A percentile compares a stretch with the other conserved stretches of the same genome.
These are phyloP conservation scores for Phytophthora sp. DNA, from an alignment of 352 stramenopile species.

Conservation along the genomic window DNA sequence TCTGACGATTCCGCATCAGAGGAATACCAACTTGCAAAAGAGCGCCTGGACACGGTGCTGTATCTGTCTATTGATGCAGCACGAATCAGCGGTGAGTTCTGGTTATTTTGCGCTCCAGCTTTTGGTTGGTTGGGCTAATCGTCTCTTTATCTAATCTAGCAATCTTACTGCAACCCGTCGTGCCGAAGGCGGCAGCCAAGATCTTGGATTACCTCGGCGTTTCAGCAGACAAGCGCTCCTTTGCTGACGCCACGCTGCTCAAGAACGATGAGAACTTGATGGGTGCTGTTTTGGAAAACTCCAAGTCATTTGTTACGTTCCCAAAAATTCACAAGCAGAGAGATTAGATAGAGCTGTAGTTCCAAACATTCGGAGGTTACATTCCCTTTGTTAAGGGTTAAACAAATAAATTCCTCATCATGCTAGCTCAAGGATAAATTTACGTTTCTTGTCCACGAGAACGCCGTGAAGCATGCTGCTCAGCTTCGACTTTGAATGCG, in stretches of 20 bases:
- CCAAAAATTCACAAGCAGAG: slow-evolving; percentile 51
- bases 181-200: slow-evolving; percentile 58
- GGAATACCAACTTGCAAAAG: slow-evolving; percentile 38
- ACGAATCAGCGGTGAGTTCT: slow-evolving; percentile 70
- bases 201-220: slow-evolving; percentile 80
- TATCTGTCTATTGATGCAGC: slow-evolving; percentile 79
- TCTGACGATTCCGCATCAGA: slow-evolving; percentile 31
- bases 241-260: slow-evolving; percentile 62
- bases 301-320: slow-evolving; percentile 76
- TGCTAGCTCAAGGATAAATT: too few relatives aligned
- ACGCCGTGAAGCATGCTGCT: too few relatives aligned
- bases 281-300: slow-evolving; percentile 47
- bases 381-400: too few relatives aligned
- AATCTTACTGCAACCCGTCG: slow-evolving; percentile 73
- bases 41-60: slow-evolving; percentile 68
- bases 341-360: too few relatives aligned
- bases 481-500: too few relatives aligned
- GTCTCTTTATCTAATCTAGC: slow-evolving; percentile 34
- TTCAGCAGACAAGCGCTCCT: slow-evolving; percentile 47
- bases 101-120: too few relatives aligned
- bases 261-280: slow-evolving; percentile 37
- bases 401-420: too few relatives aligned
- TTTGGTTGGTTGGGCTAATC: background rate
- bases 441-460: too few relatives aligned
- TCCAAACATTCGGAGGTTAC: too few relatives aligned